phyloP scores from a whole-genome alignment of 2,329 filamentous ascomycete genomes.

The Pseudogymnoascus sp. region DNA sequence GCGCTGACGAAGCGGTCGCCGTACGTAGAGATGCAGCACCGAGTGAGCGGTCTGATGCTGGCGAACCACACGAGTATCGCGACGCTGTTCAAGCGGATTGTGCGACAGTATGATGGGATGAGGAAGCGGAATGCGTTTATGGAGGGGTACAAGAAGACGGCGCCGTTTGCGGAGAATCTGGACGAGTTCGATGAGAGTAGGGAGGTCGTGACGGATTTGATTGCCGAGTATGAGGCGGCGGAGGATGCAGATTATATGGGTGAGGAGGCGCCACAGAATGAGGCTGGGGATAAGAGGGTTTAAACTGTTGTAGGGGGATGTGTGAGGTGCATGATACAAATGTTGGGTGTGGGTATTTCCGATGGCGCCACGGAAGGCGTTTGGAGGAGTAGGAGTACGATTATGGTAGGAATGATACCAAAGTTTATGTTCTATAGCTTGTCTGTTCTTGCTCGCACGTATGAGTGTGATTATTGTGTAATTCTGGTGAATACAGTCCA shows the following conservation, averaged over 20 bases:
- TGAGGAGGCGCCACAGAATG: conserved; percentile 17
- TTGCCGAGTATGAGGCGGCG: conserved; percentile 91
- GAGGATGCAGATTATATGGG: conserved; percentile 83
- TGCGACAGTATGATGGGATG: conserved; percentile 86
- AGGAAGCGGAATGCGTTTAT: conserved; percentile 95
- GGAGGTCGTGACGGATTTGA: conserved; percentile 83
- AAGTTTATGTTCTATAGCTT: neutral
- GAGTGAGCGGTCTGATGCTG: conserved; percentile 93
- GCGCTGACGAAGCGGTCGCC: conserved; percentile 94
- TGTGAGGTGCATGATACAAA: conserved; percentile 8
- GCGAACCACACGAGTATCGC: conserved; percentile 97
- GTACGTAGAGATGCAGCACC: conserved; percentile 87
- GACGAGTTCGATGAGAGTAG: conserved; percentile 92
- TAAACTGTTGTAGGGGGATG: neutral
- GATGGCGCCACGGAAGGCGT: conserved; percentile 5
- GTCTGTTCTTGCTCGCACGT: neutral
- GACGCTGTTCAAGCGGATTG: conserved; percentile 90
- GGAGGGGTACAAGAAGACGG: conserved; percentile 92
- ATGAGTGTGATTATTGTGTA: neutral
- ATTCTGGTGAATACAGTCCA: neutral
- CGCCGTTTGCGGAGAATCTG: conserved; percentile 83
- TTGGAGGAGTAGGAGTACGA: neutral
- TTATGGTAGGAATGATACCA: conserved; percentile 9
- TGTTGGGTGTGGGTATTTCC: conserved; percentile 7
- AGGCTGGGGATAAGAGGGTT: conserved; percentile 6